Evolutionary conservation across 352 stramenopile genomes (phyloP).

Genomic region (Pythium sukuiense): DNA sequence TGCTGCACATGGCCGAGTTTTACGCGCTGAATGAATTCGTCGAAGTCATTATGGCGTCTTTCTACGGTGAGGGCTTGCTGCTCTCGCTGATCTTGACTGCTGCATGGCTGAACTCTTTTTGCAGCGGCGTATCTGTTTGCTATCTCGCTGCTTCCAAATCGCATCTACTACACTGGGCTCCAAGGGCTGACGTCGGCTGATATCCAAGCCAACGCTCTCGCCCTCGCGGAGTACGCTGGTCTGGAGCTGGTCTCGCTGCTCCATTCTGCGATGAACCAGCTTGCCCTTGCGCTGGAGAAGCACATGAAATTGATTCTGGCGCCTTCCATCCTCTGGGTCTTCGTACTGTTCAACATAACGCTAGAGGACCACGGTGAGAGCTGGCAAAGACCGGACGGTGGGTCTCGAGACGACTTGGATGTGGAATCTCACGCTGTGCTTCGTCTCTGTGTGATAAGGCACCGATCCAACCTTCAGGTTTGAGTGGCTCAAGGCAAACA

Average conservation of each 20-base stretch:
- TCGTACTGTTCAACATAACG: slow-evolving; percentile 11
- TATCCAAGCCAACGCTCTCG: neutral
- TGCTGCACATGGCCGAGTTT: no score
- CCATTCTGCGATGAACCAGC: slow-evolving; percentile 11
- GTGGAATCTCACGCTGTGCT: no score
- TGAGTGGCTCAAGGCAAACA: slow-evolving; percentile 4
- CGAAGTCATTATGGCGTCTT: no score
- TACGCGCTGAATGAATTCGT: no score
- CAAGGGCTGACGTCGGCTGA: neutral
- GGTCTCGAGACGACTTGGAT: no score
- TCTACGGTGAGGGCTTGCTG: no score
- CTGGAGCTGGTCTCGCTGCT: slow-evolving; percentile 9
- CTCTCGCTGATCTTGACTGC: no score
- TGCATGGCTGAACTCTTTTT: no score
- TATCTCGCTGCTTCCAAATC: slow-evolving; percentile 4
- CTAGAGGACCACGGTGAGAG: slow-evolving; percentile 11
- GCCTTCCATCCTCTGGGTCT: slow-evolving; percentile 22
- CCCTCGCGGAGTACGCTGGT: neutral
- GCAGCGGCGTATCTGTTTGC: no score
- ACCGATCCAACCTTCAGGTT: slow-evolving; percentile 16
- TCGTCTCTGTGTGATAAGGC: slow-evolving; percentile 1
- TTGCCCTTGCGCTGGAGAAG: slow-evolving; percentile 35
- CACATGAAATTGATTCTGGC: slow-evolving; percentile 23
- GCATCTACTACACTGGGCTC: slow-evolving; percentile 10
- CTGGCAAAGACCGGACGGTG: neutral